phyloP scores from a whole-genome alignment of 108 stramenopile genomes.

The Discostella stelligeroides region DNA sequence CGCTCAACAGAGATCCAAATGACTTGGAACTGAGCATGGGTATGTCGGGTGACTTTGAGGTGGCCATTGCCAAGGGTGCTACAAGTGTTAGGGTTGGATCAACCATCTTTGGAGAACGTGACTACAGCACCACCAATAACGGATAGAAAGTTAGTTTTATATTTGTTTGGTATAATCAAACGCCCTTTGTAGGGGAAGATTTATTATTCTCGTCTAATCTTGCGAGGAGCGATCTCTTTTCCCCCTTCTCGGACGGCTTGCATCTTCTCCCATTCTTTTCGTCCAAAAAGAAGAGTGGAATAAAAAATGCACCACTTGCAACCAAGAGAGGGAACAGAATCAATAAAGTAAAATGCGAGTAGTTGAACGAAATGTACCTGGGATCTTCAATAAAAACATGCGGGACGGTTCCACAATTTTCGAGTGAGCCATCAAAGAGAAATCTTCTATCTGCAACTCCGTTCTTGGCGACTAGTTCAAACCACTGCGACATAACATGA shows the following conservation, averaged over 20 bases:
- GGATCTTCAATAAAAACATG: not conserved
- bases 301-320: constrained; percentile 36
- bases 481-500: constrained; percentile 66
- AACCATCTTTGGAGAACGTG: constrained; percentile 95
- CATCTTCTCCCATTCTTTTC: constrained; percentile 12
- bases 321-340: constrained; percentile 45
- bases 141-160: not conserved
- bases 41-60: constrained; percentile 97
- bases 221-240: constrained; percentile 33
- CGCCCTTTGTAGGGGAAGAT: not conserved
- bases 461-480: constrained; percentile 49
- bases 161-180: constrained; percentile 3
- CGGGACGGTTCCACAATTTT: constrained; percentile 33
- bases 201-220: constrained; percentile 18
- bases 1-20: constrained; percentile 44
- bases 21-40: constrained; percentile 95
- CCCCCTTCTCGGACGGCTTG: constrained; percentile 7
- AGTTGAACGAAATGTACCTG: constrained; percentile 2
- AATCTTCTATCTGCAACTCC: constrained; percentile 36
- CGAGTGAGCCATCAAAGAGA: constrained; percentile 45
- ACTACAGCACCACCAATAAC: constrained; percentile 72
- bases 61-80: constrained; percentile 92
- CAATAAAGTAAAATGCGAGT: constrained; percentile 17
- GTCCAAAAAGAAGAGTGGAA: constrained; percentile 38
- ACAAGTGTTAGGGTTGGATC: constrained; percentile 96